Evolutionary conservation across 768 basidiomycete genomes (phyloP), one percentile per base, ranked within the genome.

Genomic region (Tephrocybe rancida): DNA sequence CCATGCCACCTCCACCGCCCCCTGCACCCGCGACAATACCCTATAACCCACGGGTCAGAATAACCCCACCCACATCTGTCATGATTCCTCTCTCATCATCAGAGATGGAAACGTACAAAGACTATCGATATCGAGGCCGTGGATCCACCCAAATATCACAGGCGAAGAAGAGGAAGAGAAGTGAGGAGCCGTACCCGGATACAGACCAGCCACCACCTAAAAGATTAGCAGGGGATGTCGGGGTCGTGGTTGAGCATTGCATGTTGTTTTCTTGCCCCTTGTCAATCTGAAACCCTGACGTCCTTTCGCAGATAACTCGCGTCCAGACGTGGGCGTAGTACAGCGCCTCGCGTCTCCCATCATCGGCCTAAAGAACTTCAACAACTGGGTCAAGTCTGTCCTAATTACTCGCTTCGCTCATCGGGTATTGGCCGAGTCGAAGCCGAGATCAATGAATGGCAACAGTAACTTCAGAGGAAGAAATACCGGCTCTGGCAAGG

Each of bases 301-400:
- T 21, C 35, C 37, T 35, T 29, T 41, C 59, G 13, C 51, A 97
- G 96, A 99, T 71, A 98, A 99, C 69, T 81, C 85, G 13, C 84
- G 97, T 10, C 95, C 95, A 5, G 95, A 99, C 54, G 89, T 96
- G 9, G 94, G 93, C 52, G 84, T 92, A 26, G 78, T 84, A 9
- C 86, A 90, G 63, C 90, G 97, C 27, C 81, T 81, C 58, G 85
- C 89, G 16, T 98, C 95, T 5, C 93, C 95, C 38, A 99, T 98
- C 62, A 93, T 97, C 50, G 97, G 97, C 32, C 82, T 99, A 50
- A 98, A 97, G 71, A 89, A 82, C 67, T 99, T 98, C 75, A 99
- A 99, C 74, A 99, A 99, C 74, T 99, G 97, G 97, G 89, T 98
- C 61, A 99, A 99, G 70, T 94, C 93, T 9, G 95, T 98, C 16